These are phyloP conservation scores for Blastomyces silverae DNA, from an alignment of 2,329 filamentous ascomycete genomes.

Conservation along the genomic window DNA sequence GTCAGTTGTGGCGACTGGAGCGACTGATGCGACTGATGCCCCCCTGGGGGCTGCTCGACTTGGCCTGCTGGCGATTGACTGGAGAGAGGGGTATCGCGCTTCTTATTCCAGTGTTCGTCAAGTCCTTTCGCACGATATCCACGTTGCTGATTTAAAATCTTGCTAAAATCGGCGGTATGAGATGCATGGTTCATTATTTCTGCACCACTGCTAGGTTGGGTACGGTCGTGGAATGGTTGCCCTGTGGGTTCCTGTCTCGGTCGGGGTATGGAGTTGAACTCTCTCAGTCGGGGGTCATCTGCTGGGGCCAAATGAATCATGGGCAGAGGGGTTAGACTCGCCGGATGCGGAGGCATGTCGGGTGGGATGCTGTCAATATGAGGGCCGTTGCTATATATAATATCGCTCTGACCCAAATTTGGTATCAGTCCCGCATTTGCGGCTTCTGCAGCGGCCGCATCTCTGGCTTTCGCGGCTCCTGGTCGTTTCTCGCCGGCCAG, in stretches of 20 bases:
- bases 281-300: constrained; percentile 67
- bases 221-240: constrained; percentile 79
- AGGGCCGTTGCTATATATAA: constrained; percentile 75
- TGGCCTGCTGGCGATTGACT: constrained; percentile 36
- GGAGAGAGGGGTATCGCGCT: constrained; percentile 67
- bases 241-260: constrained; percentile 77
- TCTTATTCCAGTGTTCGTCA: constrained; percentile 72
- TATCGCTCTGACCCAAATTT: constrained; percentile 69
- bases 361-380: constrained; percentile 60
- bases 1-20: constrained; percentile 37
- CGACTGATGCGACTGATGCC: constrained; percentile 35
- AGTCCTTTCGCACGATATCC: constrained; percentile 72
- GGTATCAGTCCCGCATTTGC: constrained; percentile 51
- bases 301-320: constrained; percentile 78
- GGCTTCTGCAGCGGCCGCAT: constrained; percentile 65
- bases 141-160: constrained; percentile 71
- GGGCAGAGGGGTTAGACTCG: constrained; percentile 65
- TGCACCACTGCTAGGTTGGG: constrained; percentile 63
- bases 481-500: constrained; percentile 92
- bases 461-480: constrained; percentile 79
- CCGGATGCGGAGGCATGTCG: constrained; percentile 61
- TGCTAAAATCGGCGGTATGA: constrained; percentile 86
- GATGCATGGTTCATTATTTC: constrained; percentile 82
- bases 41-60: constrained; percentile 17
- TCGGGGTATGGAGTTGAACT: constrained; percentile 76